Base-by-base conservation (phyloP, 495 filamentous ascomycete species). In the Neurospora sp. region DNA sequence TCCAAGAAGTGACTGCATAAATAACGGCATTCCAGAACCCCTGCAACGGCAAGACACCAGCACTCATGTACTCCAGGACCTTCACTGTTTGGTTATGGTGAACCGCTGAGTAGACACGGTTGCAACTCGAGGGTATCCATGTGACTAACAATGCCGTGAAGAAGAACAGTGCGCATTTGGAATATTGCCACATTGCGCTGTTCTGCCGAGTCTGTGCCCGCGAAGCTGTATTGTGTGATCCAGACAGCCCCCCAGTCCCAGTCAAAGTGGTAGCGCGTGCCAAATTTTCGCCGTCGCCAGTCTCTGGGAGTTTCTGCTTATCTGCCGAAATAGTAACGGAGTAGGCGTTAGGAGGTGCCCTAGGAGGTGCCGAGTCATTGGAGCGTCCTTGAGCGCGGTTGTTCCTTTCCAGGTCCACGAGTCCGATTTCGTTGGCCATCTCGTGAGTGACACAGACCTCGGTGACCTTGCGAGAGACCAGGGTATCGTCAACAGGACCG, bases 21-120 rank as follows among this genome's bases (percentile, higher is more conserved):
- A 97, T 93, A 70, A 93, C 78, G 22, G 89, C 88, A 76, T 96
- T 97, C 91, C 93, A 95, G 76, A 96, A 94, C 2, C 94, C 94
- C 77, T 96, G 94, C 0, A 94, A 83, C 0, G 94, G 94, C 27
- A 96, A 85, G 0, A 96, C 93, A 68, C 94, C 86, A 1, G 91
- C 88, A 37, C 90, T 89, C 65, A 89, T 86, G 71, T 90, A 91
- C 75, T 92, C 89, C 37, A 96, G 86, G 31, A 83, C 82, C 69
- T 90, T 88, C 37, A 83, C 85, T 6, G 86, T 80, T 1, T 85
- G 69, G 38, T 88, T 82, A 0, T 84, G 82, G 76, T 90, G 81
- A 7, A 89, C 83, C 20, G 94, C 78, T 18, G 86, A 87, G 80
- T 92, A 94, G 35, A 94, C 87, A 27, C 94, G 86, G 79, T 96